Evolutionary conservation across 352 stramenopile species (phyloP), one percentile per base, ranked within the genome.

Genomic region (Pythium phragmitis): DNA sequence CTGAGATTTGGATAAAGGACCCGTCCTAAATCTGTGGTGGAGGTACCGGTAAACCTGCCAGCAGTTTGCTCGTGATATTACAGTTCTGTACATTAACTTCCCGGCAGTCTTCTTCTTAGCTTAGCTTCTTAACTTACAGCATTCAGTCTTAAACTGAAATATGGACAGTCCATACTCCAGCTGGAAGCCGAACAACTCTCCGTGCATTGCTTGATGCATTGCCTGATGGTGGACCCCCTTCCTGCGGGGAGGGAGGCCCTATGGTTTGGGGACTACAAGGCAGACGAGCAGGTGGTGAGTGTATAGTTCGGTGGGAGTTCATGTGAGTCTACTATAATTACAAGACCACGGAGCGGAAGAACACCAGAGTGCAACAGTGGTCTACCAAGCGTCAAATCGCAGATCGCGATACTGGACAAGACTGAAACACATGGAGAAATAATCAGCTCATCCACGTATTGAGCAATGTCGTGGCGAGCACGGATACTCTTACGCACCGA

Each of bases 401-500:
- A 47, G 55, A 61, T 61, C 55, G 55, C 55, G 55, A 61, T 36
- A 61, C 55, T 33, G 45, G 3, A 50, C 45, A 17, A n/a, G 26
- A 13, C 26, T 39, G 11, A 39, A 39, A 39, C 34, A 39, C 34
- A 39, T 39, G 34, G 34, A 39, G 7, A 9, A 39, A 39, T 39
- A 9, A 13, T 39, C 34, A 13, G 34, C 7, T 39, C 34, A 39
- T 39, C 34, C 7, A 39, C 7, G 34, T 39, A 39, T 9, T 39
- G 42, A 26, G 16, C n/a, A n/a, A 26, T 14, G 47, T 42, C 23
- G 41, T 51, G 41, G 54, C 54, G 53, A 61, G 9, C 28, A n/a
- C 43, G 28, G 7, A 61, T 61, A 53, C 19, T 61, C 45, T 61
- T 61, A 54, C 3, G 34, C 51, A 42, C 36, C n/a, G 36, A 37